phyloP scores from a whole-genome alignment of 2,329 filamentous ascomycete genomes.

The Exophiala sp. region DNA sequence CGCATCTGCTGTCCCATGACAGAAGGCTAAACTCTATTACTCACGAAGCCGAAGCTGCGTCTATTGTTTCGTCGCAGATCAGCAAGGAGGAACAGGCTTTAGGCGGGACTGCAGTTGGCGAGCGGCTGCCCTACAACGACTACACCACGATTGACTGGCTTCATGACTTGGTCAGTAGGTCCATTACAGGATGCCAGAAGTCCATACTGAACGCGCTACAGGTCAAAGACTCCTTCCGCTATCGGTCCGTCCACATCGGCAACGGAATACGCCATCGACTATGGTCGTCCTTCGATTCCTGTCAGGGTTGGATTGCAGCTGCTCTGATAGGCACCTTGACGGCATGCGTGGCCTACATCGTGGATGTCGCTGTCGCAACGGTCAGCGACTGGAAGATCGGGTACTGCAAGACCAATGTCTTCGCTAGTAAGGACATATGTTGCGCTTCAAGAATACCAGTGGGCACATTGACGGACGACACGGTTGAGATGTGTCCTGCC shows the following conservation, averaged over 20 bases:
- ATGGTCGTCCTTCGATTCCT: conserved; percentile 44
- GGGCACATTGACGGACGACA: conserved; percentile 13
- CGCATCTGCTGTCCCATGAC: conserved; percentile 22
- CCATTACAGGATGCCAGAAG: neutral
- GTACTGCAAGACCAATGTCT: conserved; percentile 45
- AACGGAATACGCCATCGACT: conserved; percentile 40
- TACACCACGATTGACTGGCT: conserved; percentile 60
- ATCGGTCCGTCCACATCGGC: conserved; percentile 41
- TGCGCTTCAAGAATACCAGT: conserved; percentile 38
- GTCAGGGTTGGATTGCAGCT: conserved; percentile 53
- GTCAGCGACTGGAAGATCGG: conserved; percentile 54
- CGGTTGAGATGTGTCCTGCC: conserved; percentile 35
- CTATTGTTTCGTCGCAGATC: conserved; percentile 39
- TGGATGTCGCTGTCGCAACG: conserved; percentile 51
- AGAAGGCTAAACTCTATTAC: conserved; percentile 34
- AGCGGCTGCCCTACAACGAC: conserved; percentile 55
- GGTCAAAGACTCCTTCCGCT: conserved; percentile 54
- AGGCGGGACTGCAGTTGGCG: conserved; percentile 45
- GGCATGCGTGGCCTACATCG: conserved; percentile 50
- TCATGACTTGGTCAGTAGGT: conserved; percentile 46
- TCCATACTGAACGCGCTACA: conserved; percentile 25
- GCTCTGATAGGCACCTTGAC: conserved; percentile 51
- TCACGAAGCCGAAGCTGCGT: conserved; percentile 40
- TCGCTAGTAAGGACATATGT: conserved; percentile 48
- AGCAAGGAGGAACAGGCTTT: conserved; percentile 48